phyloP scores from a whole-genome alignment of 768 basidiomycete species.

The Tricholoma hemisulphureum region DNA sequence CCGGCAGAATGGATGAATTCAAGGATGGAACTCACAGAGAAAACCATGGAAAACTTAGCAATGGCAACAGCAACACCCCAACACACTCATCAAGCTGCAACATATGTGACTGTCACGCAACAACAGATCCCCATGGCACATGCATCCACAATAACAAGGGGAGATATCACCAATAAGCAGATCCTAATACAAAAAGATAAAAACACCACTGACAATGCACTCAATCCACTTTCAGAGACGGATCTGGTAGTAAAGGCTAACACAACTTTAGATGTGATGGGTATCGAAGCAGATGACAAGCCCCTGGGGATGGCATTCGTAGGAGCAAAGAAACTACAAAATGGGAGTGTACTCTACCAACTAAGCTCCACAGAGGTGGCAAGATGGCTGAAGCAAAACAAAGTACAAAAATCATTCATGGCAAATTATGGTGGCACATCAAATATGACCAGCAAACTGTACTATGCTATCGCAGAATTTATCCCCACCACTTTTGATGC shows the following conservation, averaged over 20 bases:
- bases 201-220: neutral
- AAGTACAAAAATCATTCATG: neutral
- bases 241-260: no score
- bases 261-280: neutral
- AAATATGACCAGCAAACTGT: conserved; percentile 3
- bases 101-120: neutral
- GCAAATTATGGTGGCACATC: neutral
- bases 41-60: neutral
- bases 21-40: neutral
- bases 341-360: neutral
- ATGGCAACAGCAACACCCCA: neutral
- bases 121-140: neutral
- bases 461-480: conserved; percentile 9
- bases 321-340: neutral
- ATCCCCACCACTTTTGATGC: no score
- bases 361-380: neutral
- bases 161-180: neutral
- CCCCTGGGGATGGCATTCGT: neutral
- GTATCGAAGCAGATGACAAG: neutral
- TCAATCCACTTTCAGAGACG: neutral
- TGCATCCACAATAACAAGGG: neutral
- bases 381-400: neutral
- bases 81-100: neutral
- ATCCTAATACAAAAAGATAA: neutral
- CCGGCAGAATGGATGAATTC: neutral